phyloP scores from a whole-genome alignment of 352 stramenopile species.

The Pythium monospermum region DNA sequence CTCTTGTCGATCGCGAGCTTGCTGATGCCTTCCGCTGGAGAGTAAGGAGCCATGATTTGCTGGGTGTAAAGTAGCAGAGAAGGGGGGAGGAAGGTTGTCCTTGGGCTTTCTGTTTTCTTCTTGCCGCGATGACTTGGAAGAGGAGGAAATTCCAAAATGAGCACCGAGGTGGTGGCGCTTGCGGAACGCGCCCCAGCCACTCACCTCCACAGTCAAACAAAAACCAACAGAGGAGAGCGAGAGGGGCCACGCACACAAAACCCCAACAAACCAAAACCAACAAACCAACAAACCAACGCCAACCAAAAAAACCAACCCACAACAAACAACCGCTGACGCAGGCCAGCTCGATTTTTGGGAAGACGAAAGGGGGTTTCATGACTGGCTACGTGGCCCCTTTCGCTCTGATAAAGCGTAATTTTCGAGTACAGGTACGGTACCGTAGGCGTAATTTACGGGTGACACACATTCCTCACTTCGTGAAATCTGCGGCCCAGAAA shows the following conservation, averaged over 20 bases:
- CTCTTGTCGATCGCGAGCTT: constrained; percentile 86
- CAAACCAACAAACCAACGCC: neutral
- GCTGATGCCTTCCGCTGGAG: constrained; percentile 73
- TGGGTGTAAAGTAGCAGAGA: constrained; percentile 18
- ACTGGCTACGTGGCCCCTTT: too few species aligned
- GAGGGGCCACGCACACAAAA: too few species aligned
- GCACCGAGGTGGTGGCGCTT: neutral
- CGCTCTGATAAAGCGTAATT: too few species aligned
- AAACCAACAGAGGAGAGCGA: constrained; percentile 4
- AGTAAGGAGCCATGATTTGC: constrained; percentile 76
- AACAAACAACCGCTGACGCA: too few species aligned
- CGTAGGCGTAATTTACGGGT: too few species aligned
- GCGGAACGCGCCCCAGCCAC: constrained; percentile 5
- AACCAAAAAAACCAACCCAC: neutral
- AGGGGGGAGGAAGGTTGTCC: constrained; percentile 21
- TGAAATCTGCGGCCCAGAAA: too few species aligned
- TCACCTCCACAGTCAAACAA: constrained; percentile 1
- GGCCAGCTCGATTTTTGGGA: too few species aligned
- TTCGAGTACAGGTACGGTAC: too few species aligned
- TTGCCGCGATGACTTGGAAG: constrained; percentile 28
- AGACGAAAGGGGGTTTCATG: constrained; percentile 4
- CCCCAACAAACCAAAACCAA: constrained; percentile 3
- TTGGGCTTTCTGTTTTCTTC: constrained; percentile 26
- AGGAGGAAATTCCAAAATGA: constrained; percentile 85
- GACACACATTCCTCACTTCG: too few species aligned